phyloP scores from a whole-genome alignment of 225 moss, liverwort and hornwort species.

The Ulota crispa region DNA sequence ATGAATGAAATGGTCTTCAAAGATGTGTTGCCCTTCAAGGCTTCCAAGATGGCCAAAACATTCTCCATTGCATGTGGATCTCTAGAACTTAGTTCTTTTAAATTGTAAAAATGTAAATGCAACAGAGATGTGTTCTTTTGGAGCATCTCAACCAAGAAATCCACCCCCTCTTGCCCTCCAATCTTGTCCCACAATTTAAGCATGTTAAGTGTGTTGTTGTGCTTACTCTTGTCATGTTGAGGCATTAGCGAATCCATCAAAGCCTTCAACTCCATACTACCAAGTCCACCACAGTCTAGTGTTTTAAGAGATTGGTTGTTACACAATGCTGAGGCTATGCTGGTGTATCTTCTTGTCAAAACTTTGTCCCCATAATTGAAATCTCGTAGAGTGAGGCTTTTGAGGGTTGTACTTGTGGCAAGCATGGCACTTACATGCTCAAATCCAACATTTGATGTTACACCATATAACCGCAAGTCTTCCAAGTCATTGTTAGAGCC shows the following conservation, averaged over 20 bases:
- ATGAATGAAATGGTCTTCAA: background rate
- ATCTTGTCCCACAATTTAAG: fast-evolving
- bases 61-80: background rate
- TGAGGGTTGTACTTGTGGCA: background rate
- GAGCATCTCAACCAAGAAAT: too few relatives aligned
- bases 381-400: fast-evolving
- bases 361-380: fast-evolving
- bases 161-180: too few relatives aligned
- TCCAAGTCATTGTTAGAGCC: background rate
- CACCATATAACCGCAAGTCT: fast-evolving
- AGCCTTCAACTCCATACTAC: background rate
- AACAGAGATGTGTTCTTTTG: too few relatives aligned
- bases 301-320: background rate
- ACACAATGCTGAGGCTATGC: background rate
- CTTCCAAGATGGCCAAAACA: background rate
- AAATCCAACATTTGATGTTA: background rate
- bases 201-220: background rate
- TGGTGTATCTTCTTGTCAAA: background rate
- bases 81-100: fast-evolving
- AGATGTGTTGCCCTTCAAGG: background rate
- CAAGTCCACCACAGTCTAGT: fast-evolving
- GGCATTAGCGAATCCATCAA: background rate
- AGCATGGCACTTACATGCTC: background rate
- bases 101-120: fast-evolving
- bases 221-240: background rate